These are phyloP conservation scores for Globisporangium spiculum DNA, from an alignment of 352 stramenopile species.

Conservation along the genomic window DNA sequence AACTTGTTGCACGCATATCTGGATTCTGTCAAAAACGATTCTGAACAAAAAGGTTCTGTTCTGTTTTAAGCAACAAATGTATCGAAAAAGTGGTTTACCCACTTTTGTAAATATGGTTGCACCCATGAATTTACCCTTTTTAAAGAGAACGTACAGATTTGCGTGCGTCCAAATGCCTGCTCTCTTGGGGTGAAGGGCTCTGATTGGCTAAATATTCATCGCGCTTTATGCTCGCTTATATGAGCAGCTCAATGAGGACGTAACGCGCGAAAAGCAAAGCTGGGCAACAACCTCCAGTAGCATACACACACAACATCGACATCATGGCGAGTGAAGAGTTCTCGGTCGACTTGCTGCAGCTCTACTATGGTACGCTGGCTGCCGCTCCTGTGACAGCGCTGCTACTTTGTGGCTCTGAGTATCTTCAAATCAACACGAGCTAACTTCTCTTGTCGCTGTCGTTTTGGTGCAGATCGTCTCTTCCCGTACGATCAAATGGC, in stretches of 20 bases:
- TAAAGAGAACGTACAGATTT: too few relatives aligned
- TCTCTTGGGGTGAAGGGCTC: not conserved
- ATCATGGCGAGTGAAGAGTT: slow-evolving; percentile 76
- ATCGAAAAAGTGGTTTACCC: too few relatives aligned
- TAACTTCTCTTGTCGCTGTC: not conserved
- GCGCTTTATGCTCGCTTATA: not conserved
- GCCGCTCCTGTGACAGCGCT: too few relatives aligned
- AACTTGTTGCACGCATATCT: not conserved
- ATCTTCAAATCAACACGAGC: not conserved
- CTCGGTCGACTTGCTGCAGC: slow-evolving; percentile 78
- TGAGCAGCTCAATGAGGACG: not conserved
- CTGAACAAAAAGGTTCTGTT: too few relatives aligned
- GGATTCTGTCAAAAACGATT: too few relatives aligned
- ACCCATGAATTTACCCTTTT: too few relatives aligned
- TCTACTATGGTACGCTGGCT: slow-evolving; percentile 73
- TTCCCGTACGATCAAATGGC: slow-evolving; percentile 87
- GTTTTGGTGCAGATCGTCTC: slow-evolving; percentile 52
- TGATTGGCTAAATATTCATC: not conserved
- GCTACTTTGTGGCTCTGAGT: not conserved
- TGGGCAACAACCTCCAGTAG: not conserved
- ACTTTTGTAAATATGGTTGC: too few relatives aligned
- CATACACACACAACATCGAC: not conserved
- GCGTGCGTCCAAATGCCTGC: too few relatives aligned
- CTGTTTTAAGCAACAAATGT: too few relatives aligned
- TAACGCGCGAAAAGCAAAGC: slow-evolving; percentile 12